Evolutionary conservation across 257 asterid genomes (phyloP).

Genomic region (Rhazya stricta): DNA sequence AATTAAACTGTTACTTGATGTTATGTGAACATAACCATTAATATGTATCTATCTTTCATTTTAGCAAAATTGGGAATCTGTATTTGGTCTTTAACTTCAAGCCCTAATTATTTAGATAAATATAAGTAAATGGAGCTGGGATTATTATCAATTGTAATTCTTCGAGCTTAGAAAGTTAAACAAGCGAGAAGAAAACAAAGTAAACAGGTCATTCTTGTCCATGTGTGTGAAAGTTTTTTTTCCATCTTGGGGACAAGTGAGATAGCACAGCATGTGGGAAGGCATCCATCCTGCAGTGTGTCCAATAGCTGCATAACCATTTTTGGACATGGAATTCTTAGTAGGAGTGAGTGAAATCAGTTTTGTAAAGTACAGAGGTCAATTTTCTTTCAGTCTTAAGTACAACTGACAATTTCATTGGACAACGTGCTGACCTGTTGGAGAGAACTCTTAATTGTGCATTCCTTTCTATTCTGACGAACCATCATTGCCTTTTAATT

Average conservation of each 20-base stretch:
- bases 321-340: not conserved
- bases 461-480: not conserved
- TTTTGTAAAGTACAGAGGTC: not conserved
- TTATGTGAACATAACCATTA: not conserved
- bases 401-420: not conserved
- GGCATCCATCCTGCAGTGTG: not conserved
- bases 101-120: not conserved
- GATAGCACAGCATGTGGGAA: not conserved
- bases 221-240: not conserved
- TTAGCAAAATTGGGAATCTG: not conserved
- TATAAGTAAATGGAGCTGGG: not conserved
- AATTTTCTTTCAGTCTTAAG: not conserved
- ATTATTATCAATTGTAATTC: not conserved
- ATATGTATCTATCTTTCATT: not conserved
- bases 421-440: not conserved
- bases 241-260: not conserved
- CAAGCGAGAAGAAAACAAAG: not conserved
- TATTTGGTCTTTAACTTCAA: not conserved
- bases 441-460: not conserved
- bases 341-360: not conserved
- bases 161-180: not conserved
- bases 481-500: not conserved
- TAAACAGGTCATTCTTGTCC: not conserved
- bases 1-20: not conserved
- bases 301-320: not conserved